A percentile compares a stretch with the other conserved stretches of the same genome.
Evolutionary conservation across 495 filamentous ascomycete genomes (phyloP).

Genomic region (Polyplosphaeria fusca): DNA sequence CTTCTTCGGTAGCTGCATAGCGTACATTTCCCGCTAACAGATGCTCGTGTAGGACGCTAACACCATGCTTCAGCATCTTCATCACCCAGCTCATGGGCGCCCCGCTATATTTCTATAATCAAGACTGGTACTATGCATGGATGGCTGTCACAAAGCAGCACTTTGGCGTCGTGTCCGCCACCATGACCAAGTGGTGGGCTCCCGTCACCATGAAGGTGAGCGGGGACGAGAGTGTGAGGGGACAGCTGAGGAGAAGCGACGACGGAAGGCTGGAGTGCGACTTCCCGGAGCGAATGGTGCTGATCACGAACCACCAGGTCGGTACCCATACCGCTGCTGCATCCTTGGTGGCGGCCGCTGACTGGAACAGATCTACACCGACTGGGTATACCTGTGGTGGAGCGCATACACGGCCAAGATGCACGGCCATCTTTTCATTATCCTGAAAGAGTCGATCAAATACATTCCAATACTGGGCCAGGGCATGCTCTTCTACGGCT

Average conservation of each 20-base stretch:
- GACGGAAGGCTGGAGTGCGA: slow-evolving; percentile 68
- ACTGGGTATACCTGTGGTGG: slow-evolving; percentile 91
- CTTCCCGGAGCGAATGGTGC: slow-evolving; percentile 72
- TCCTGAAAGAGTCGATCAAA: slow-evolving; percentile 78
- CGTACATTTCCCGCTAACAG: slow-evolving; percentile 28
- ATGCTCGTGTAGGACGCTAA: slow-evolving; percentile 20
- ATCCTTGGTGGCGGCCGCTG: slow-evolving; percentile 7
- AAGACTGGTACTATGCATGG: slow-evolving; percentile 69
- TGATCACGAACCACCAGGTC: slow-evolving; percentile 81
- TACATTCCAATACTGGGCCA: slow-evolving; percentile 70
- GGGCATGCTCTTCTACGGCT: slow-evolving; percentile 79
- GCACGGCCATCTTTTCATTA: slow-evolving; percentile 83
- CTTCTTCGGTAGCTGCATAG: slow-evolving; percentile 53
- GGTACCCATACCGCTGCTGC: not conserved
- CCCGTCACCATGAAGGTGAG: slow-evolving; percentile 73
- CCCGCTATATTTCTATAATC: slow-evolving; percentile 66
- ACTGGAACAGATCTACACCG: slow-evolving; percentile 60
- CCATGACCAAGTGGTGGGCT: slow-evolving; percentile 78
- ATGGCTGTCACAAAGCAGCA: slow-evolving; percentile 74
- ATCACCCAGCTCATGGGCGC: slow-evolving; percentile 64
- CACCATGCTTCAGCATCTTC: slow-evolving; percentile 48
- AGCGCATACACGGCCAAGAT: slow-evolving; percentile 70
- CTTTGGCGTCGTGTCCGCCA: slow-evolving; percentile 70
- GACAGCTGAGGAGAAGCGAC: slow-evolving; percentile 59
- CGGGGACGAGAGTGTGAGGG: slow-evolving; percentile 69